Evolutionary conservation across 768 basidiomycete genomes (phyloP).

Genomic region (Trametes villosa): DNA sequence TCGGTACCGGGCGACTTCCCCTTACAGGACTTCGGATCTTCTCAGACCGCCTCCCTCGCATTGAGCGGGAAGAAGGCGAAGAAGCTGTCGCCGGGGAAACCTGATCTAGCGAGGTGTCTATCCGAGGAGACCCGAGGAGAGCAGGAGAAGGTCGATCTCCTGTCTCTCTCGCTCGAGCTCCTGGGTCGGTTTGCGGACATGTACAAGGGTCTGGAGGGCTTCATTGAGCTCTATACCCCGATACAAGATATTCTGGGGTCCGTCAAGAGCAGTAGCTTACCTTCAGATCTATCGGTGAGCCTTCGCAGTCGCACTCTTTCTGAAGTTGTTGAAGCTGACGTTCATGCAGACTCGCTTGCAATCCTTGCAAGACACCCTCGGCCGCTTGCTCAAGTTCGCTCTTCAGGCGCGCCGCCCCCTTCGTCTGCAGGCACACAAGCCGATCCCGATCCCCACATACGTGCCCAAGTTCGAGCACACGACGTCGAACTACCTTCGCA

Average conservation of each 20-base stretch:
- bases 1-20: conserved; percentile 74
- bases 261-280: conserved; percentile 50
- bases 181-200: conserved; percentile 71
- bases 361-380: conserved; percentile 52
- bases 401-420: conserved; percentile 77
- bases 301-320: too few species aligned
- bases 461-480: conserved; percentile 89
- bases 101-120: conserved; percentile 53
- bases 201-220: conserved; percentile 79
- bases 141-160: conserved; percentile 74
- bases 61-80: conserved; percentile 46
- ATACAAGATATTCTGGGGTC: conserved; percentile 59
- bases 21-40: conserved; percentile 67
- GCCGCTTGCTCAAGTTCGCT: conserved; percentile 74
- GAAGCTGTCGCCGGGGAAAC: conserved; percentile 44
- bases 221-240: conserved; percentile 85
- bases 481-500: conserved; percentile 73
- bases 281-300: conserved; percentile 61
- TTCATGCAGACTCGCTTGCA: conserved; percentile 49
- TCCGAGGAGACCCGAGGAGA: conserved; percentile 37
- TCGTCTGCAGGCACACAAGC: conserved; percentile 88
- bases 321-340: too few species aligned
- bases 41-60: conserved; percentile 45
- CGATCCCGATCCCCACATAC: conserved; percentile 92
- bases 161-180: conserved; percentile 65